Conservation (phyloP, 805 yeast genomes). For the Candida krabiensis region DNA sequence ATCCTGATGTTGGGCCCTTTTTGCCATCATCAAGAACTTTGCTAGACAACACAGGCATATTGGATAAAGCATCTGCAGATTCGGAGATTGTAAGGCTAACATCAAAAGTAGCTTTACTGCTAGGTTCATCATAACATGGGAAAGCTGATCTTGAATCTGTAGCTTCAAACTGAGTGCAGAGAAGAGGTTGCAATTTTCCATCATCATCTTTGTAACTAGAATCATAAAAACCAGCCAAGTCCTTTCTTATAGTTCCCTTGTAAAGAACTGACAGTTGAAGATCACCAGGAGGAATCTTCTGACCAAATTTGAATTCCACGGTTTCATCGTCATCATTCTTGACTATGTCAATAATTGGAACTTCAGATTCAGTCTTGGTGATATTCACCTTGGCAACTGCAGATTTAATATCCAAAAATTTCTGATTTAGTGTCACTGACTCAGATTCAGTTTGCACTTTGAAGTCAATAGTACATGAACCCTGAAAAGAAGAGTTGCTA, state of each 20-base stretch:
- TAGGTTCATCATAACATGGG: slow-evolving; percentile 60
- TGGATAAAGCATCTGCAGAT: slow-evolving; percentile 42
- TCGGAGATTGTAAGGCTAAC: slow-evolving; percentile 39
- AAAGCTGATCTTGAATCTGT: slow-evolving; percentile 60
- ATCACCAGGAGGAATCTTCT: slow-evolving; percentile 31
- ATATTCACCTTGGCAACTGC: slow-evolving; percentile 24
- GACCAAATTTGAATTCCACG: slow-evolving; percentile 56
- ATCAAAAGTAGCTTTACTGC: slow-evolving; percentile 53
- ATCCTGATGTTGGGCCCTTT: slow-evolving; percentile 13
- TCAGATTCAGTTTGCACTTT: slow-evolving; percentile 42
- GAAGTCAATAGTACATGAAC: slow-evolving; percentile 48
- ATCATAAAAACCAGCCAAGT: slow-evolving; percentile 58
- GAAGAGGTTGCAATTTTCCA: slow-evolving; percentile 39
- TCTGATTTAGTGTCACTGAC: slow-evolving; percentile 48
- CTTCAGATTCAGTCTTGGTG: slow-evolving; percentile 28
- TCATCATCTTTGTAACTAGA: slow-evolving; percentile 41
- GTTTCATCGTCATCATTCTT: slow-evolving; percentile 53
- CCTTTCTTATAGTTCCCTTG: slow-evolving; percentile 47
- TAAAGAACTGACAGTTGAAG: slow-evolving; percentile 36
- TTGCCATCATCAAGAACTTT: slow-evolving; percentile 23
- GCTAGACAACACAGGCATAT: slow-evolving; percentile 41
- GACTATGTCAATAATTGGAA: slow-evolving; percentile 18
- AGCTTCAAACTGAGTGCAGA: slow-evolving; percentile 59
- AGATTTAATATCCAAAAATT: slow-evolving; percentile 37
- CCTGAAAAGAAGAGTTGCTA: slow-evolving; percentile 44